Percentiles rank a stretch among this genome's conserved stretches.
phyloP scores from a whole-genome alignment of 805 yeast genomes.

The Groenewaldozyma tartarivorans region DNA sequence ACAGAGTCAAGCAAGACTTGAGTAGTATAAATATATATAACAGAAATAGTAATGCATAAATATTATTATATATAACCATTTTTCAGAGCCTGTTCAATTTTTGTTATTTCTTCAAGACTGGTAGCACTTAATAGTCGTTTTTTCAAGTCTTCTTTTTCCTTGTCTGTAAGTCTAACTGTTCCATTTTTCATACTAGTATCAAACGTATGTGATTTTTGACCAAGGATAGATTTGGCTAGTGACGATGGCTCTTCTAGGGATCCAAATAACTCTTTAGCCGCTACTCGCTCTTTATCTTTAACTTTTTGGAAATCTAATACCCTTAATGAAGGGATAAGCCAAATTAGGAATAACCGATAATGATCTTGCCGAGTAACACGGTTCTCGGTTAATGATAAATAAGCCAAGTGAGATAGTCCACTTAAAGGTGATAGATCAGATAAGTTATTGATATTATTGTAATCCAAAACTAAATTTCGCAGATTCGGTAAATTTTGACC shows the following conservation, averaged over 20 bases:
- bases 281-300: constrained; percentile 41
- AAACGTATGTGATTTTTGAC: constrained; percentile 9
- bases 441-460: constrained; percentile 42
- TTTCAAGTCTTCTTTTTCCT: constrained; percentile 44
- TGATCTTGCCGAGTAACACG: constrained; percentile 40
- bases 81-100: constrained; percentile 48
- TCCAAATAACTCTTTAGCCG: constrained; percentile 39
- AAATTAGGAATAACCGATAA: constrained; percentile 52
- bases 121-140: constrained; percentile 51
- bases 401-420: constrained; percentile 34
- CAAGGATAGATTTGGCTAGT: constrained; percentile 25
- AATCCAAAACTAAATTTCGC: constrained; percentile 40
- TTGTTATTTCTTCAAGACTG: constrained; percentile 64
- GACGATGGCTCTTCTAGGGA: constrained; percentile 21
- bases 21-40: too few species aligned
- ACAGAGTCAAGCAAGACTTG: neutral
- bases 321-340: constrained; percentile 53
- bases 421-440: constrained; percentile 33
- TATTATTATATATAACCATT: constrained; percentile 29
- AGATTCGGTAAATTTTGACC: constrained; percentile 37
- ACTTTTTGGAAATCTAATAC: constrained; percentile 63
- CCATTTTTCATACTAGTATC: constrained; percentile 27
- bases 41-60: too few species aligned
- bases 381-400: constrained; percentile 49
- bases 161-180: constrained; percentile 41